Base-by-base conservation (phyloP, 129 eudicot species). In the Pittosporum tobira region DNA sequence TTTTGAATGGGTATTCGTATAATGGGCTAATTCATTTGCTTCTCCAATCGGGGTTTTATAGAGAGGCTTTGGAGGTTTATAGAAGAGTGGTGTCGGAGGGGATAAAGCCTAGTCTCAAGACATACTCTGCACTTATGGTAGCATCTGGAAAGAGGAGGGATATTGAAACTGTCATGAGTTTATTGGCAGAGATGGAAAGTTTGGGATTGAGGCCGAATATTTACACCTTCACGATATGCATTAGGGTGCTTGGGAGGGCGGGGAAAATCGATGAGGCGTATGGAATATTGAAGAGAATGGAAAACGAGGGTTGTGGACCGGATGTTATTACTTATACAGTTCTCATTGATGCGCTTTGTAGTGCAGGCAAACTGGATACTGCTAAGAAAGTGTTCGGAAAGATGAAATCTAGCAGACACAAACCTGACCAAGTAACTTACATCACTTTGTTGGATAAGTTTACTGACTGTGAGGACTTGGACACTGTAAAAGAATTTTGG, bases 121-220 rank as follows among this genome's bases (percentile, higher is more conserved):
- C 99, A 7, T 87, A 86, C 60, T 91, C 99, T 48, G 95, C 98
- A 1, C 90, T 91, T 36, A 86, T 91, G 99, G 99, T 91, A 59
- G 94, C 99, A 4, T 70, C 76, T 19, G 99, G 96, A 19, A 91
- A 76, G 71, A 83, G 85, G 56, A 72, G 96, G 75, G 99, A 91
- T 65, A 83, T 80, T 19, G 70, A 62, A 36, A 83, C 84, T 31
- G 99, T 91, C 42, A 71, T 83, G 82, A 26, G 31, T 31, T 74
- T 87, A 68, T 62, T 91, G 43, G 62, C 45, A 52, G 99, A 91
- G 71, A 86, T 91, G 99, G 94, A 87, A 58, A 57, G 51, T 34
- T 65, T 91, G 70, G 96, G 96, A 2, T 77, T 91, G 38, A 76
- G 81, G 79, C 99, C 96, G 15, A 91, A 91, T 71, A 83, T 87